Conservation (phyloP, 139 green algal genomes). For the Chlorella sp. region DNA sequence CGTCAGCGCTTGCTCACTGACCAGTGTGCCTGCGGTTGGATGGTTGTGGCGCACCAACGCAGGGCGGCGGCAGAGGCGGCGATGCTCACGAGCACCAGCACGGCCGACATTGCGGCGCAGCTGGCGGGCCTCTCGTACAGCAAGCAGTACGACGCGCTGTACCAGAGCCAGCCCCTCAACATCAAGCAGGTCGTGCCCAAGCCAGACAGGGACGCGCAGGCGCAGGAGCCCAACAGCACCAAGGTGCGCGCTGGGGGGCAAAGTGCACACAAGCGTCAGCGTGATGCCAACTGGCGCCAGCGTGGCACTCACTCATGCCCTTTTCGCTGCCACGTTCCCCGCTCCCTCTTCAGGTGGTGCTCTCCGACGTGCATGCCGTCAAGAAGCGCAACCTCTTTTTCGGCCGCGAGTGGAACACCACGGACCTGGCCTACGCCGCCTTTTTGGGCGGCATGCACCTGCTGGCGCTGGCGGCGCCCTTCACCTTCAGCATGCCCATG, state of each 20-base stretch:
- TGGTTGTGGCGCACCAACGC: no score
- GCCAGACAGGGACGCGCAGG: conserved; percentile 61
- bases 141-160: conserved; percentile 76
- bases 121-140: conserved; percentile 51
- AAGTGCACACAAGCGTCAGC: no score
- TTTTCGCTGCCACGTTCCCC: no score
- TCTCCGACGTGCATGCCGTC: conserved; percentile 51
- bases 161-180: conserved; percentile 47
- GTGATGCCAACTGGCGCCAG: no score
- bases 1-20: no score
- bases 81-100: no score
- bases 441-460: conserved; percentile 80
- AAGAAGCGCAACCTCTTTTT: conserved; percentile 46
- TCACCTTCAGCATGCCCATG: conserved; percentile 78
- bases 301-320: no score
- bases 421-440: conserved; percentile 65
- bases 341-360: no score
- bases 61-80: no score
- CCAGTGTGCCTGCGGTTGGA: no score
- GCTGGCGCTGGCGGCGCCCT: conserved; percentile 60
- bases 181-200: conserved; percentile 64
- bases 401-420: conserved; percentile 55
- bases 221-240: conserved; percentile 34
- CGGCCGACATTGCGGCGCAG: no score
- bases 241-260: no score